Conservation (phyloP, 2,329 filamentous ascomycete genomes). For the Pseudogymnoascus sp. region DNA sequence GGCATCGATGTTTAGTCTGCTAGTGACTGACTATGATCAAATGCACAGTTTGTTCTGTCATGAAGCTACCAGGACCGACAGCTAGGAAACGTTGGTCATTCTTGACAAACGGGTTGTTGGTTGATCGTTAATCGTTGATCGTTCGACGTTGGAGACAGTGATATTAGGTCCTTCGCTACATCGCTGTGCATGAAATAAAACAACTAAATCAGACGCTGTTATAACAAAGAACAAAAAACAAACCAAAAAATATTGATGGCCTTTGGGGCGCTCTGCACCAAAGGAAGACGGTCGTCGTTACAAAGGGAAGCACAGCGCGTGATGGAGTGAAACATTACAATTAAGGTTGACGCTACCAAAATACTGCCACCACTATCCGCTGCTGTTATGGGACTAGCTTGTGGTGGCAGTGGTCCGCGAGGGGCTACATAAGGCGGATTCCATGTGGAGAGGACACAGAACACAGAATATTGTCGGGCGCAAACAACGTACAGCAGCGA, state of each 20-base stretch:
- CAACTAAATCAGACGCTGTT: neutral
- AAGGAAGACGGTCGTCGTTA: neutral
- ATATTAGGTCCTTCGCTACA: neutral
- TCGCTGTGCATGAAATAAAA: neutral
- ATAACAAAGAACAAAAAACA: neutral
- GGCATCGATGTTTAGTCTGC: neutral
- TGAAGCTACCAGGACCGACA: neutral
- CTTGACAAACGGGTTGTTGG: neutral
- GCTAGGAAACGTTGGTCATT: neutral
- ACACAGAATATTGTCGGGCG: constrained; percentile 1
- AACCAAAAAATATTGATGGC: neutral
- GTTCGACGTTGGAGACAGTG: neutral
- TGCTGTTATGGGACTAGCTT: constrained; percentile 1
- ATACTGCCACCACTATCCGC: neutral
- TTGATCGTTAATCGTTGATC: neutral
- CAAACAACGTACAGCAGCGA: neutral
- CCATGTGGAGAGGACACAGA: neutral
- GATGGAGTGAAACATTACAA: constrained; percentile 5
- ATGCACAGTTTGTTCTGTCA: neutral
- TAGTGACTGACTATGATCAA: neutral
- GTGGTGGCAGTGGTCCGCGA: neutral
- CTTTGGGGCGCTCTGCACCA: neutral
- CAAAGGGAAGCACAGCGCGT: neutral
- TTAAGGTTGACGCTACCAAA: constrained; percentile 5
- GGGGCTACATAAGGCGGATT: neutral